Conservation (phyloP, 2,329 filamentous ascomycete genomes). For the Aspergillus cejpii region DNA sequence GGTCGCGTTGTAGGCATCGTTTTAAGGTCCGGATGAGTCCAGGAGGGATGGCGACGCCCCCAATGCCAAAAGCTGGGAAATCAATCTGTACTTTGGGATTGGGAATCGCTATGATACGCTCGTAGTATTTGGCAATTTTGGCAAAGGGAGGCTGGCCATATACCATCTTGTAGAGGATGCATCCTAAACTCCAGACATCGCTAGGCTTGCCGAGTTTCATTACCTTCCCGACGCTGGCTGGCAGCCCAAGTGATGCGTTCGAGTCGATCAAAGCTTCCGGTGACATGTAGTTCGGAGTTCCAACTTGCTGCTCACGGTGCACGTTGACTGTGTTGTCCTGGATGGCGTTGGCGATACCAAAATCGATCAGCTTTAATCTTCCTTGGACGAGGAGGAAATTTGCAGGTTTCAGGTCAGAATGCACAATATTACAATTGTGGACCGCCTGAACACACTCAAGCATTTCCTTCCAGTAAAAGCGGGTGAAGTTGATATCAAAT, state of each 20-base stretch:
- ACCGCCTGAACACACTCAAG: conserved; percentile 88
- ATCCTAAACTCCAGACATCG: conserved; percentile 93
- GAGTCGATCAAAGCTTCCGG: conserved; percentile 88
- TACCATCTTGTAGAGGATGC: conserved; percentile 95
- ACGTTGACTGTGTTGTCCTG: conserved; percentile 97
- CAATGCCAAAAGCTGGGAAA: conserved; percentile 42
- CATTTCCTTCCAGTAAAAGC: conserved; percentile 99
- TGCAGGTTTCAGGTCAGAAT: conserved; percentile 92
- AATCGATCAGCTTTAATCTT: conserved; percentile 91
- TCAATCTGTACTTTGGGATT: conserved; percentile 46
- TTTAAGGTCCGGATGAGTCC: conserved; percentile 52
- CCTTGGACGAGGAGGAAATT: conserved; percentile 94
- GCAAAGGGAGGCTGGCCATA: conserved; percentile 95
- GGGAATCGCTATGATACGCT: conserved; percentile 59
- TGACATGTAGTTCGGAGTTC: conserved; percentile 98
- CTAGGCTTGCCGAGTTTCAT: conserved; percentile 95
- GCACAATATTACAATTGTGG: conserved; percentile 84
- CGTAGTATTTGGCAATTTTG: conserved; percentile 80
- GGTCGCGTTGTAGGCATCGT: conserved; percentile 54
- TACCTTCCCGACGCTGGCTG: conserved; percentile 55
- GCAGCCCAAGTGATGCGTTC: conserved; percentile 55
- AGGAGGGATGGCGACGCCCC: conserved; percentile 48
- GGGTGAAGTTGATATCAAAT: conserved; percentile 83
- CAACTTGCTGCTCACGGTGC: conserved; percentile 88
- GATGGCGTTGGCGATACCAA: conserved; percentile 96